Evolutionary conservation across 345 rosid species (phyloP), one percentile per base, ranked within the genome.

Genomic region (Tarenaya hassleriana): DNA sequence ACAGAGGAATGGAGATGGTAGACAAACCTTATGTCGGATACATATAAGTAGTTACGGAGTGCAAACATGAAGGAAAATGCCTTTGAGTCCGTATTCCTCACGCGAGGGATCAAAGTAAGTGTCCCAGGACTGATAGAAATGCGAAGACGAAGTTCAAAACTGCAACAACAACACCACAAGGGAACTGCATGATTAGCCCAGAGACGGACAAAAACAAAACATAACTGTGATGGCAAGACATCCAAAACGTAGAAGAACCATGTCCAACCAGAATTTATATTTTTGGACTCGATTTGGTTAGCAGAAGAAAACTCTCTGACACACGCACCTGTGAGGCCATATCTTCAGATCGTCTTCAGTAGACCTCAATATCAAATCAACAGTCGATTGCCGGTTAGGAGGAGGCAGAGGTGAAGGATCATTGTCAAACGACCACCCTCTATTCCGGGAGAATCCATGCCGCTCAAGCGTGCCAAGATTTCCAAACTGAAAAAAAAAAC

Each of bases 81-180:
- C 73, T 74, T 91, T 44, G 35, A 60, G 64, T 87, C 95, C 5
- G 72, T 85, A 64, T 91, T 91, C 72, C 96, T 77, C 79, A 91
- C 92, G 40, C 96, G 96, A 34, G 98, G 85, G 60, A 77, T 91
- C 64, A 91, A 54, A 58, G 80, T 80, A 59, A 91, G 82, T 74
- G 80, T 84, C 34, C 95, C 87, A 59, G 77, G 75, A 57, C 79
- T 61, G 37, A 91, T 73, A 57, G 89, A 56, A 53, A 86, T 40
- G 48, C 95, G 94, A 67, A 86, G 89, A 48, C 95, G 87, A 55
- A 91, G 72, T 68, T 91, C 98, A 45, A 84, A 91, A 76, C 98
- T 90, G 84, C 71, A 68, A 50, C 47, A 55, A 35, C 40, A 45
- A 21, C 47, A 17, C 32, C 58, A 41, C 11, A 8, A 52, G 24